Percentiles rank a stretch among this genome's conserved stretches.
These are phyloP conservation scores for Heritiera littoralis DNA, from an alignment of 345 rosid species.

Conservation along the genomic window DNA sequence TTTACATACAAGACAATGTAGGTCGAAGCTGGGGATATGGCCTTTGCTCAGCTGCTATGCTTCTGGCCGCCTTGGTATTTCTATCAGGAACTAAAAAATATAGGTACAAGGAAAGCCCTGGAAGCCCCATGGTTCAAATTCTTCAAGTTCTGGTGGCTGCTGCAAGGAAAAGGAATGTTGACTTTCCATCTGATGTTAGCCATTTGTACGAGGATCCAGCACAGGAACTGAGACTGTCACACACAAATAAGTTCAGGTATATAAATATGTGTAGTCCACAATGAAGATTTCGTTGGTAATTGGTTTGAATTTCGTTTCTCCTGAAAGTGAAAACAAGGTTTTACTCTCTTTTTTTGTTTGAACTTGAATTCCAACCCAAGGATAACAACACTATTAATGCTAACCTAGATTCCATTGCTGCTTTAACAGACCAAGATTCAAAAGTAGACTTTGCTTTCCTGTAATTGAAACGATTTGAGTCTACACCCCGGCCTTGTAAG, in stretches of 20 bases:
- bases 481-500: background rate
- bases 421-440: too few relatives aligned
- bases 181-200: background rate
- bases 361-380: too few relatives aligned
- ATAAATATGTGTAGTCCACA: background rate
- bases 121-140: constrained; percentile 24
- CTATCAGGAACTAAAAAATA: constrained; percentile 14
- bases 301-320: background rate
- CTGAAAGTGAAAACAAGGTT: background rate
- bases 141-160: constrained; percentile 24
- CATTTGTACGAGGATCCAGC: constrained; percentile 10
- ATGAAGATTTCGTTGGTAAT: background rate
- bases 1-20: constrained; percentile 20
- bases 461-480: background rate
- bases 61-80: constrained; percentile 1
- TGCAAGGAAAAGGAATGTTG: constrained; percentile 13
- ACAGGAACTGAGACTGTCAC: background rate
- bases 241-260: constrained; percentile 14
- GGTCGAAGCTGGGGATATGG: constrained; percentile 28
- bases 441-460: background rate
- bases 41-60: constrained; percentile 12
- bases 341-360: too few relatives aligned
- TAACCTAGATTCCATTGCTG: too few relatives aligned
- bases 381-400: too few relatives aligned
- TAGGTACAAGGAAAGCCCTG: constrained; percentile 7